phyloP scores from a whole-genome alignment of 495 filamentous ascomycete species.

The Lentithecium fluviatile region DNA sequence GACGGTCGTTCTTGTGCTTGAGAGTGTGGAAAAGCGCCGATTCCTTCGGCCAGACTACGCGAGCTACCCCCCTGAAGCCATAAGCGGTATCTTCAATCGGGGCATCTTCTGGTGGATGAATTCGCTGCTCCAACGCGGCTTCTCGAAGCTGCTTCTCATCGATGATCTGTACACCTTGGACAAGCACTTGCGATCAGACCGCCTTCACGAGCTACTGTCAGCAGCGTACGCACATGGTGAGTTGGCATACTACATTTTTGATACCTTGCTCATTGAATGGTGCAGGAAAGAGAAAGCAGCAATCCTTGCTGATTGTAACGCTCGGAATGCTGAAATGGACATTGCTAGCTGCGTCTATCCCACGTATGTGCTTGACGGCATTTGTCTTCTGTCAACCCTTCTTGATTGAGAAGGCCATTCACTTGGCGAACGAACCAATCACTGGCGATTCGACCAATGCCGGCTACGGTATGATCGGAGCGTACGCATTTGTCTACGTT shows the following conservation, averaged over 20 bases:
- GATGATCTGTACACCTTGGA: constrained; percentile 15
- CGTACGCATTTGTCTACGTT: constrained; percentile 57
- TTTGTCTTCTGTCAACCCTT: constrained; percentile 64
- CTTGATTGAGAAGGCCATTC: constrained; percentile 54
- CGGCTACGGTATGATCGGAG: constrained; percentile 62
- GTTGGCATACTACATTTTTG: no score
- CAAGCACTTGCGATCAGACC: constrained; percentile 4
- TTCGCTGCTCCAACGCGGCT: constrained; percentile 44
- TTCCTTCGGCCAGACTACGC: constrained; percentile 42
- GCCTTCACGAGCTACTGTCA: neutral
- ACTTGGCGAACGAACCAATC: constrained; percentile 36
- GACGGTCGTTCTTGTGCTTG: constrained; percentile 48
- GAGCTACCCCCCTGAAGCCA: constrained; percentile 58
- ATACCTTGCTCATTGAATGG: no score
- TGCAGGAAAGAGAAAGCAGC: neutral
- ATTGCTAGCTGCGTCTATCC: constrained; percentile 44
- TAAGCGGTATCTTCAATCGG: constrained; percentile 52
- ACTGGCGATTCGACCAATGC: constrained; percentile 41
- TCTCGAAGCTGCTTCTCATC: neutral
- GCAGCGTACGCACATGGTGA: no score
- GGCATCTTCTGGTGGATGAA: constrained; percentile 61
- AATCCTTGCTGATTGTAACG: neutral
- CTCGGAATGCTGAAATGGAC: neutral
- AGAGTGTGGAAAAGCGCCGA: constrained; percentile 54
- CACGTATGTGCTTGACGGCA: constrained; percentile 54